Evolutionary conservation across 148 eudicot genomes (phyloP), one percentile per base, ranked within the genome.

Genomic region (Simmondsia chinensis): DNA sequence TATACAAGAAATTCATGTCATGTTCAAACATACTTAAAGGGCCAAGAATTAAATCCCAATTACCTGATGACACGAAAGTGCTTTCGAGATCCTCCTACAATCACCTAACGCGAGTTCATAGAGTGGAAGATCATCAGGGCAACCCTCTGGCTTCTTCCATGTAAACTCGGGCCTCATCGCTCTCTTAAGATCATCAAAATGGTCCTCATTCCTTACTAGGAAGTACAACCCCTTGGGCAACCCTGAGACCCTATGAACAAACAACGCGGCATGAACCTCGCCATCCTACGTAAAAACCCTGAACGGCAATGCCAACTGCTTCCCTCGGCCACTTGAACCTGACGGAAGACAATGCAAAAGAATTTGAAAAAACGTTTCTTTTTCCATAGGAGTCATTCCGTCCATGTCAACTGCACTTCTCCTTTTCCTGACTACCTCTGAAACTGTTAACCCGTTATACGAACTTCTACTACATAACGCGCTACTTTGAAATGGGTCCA

Each of bases 401-500:
- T 89, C 93, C 97, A 89, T 89, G 65, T 81, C 95, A 35, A 89
- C 95, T 0, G 95, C 97, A 65, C 97, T 89, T 58, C 95, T 71
- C 33, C 97, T 71, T 65, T 69, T 81, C 69, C 97, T 69, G 32
- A 75, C 81, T 39, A 89, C 63, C 43, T 89, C 91, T 39, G 77
- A 63, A 35, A 78, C 37, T 10, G 84, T 73, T 12, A 78, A 46
- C 15, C 58, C 76, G 59, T 66, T 69, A 40, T 84, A 89, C n/a
- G 70, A 71, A 46, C 69, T 63, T 36, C 71, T 87, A 55, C 82
- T 79, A 44, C 68, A 46, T 20, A 71, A 48, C 37, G 76, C 74
- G 68, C 82, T 69, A 5, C 72, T 48, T 46, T 31, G 66, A 56
- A 80, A 73, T 1, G 80, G 74, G 30, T 69, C 73, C 43, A 76